Base-by-base conservation (phyloP, 805 yeast species). In the Sungouiozyma ichnusensis region DNA sequence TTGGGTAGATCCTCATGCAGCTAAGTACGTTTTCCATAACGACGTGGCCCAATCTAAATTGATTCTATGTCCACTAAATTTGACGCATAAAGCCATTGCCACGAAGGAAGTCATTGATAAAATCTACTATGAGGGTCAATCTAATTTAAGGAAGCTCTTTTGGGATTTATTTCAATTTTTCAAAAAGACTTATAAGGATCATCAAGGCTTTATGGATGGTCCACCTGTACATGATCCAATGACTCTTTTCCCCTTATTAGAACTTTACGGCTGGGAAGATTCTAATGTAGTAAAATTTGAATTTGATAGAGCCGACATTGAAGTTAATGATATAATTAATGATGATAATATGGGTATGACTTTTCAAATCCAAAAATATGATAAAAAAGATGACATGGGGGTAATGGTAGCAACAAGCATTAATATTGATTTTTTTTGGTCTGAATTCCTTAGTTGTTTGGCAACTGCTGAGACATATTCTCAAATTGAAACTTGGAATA, bases 141-240 rank as follows among this genome's bases (percentile, higher is more conserved):
- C 77, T 7, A 64, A 68, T 4, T 58, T 81, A 35, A 69, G 88
- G 45, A 66, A 63, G 43, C 64, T 78, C 65, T 67, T 74, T 54
- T 70, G 64, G 51, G 81, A 78, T 44, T 60, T 79, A 39, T 66
- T 78, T 50, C 62, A 66, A 9, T 75, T 67, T 45, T 77, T 76
- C 54, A 69, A 73, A 11, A 62, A 64, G 18, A 50, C 74, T 8
- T 71, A 72, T 53, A 63, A 64, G 33, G 62, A 64, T 19, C 52
- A 58, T 34, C 70, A 68, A 47, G 70, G 71, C 3, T 66, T 74
- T 57, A 46, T 47, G 19, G 45, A 55, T 4, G 90, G 92, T 0
- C 87, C 92, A 3, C 85, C 87, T 1, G 69, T 84, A 1, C 94
- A 85, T 60, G 95, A 85, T 58, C 90, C 92, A 1, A 64, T 83